Base-by-base conservation (phyloP, 768 basidiomycete genomes). In the Brasilioporus rufonigricans region DNA sequence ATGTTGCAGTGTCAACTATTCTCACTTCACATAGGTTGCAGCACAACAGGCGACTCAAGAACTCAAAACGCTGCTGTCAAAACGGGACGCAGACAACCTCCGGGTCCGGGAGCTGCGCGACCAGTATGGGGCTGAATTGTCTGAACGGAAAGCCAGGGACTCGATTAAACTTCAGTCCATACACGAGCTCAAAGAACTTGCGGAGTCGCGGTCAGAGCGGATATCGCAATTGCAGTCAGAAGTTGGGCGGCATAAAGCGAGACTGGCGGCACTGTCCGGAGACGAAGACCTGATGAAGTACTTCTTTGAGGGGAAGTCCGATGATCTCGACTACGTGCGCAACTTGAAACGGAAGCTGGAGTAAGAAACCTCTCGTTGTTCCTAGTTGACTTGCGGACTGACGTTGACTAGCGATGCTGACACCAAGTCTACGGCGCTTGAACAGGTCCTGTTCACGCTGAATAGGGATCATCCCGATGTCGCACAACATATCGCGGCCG, bases 221-320 rank as follows among this genome's bases (percentile, higher is more conserved):
- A 85, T 98, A 41, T 66, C 68, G 13, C 80, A 83, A 27, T 67
- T 96, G 24, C 75, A 83, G 57, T 87, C 87, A 2, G 93, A 98
- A 68, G 73, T 89, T 12, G 77, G 74, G 39, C 79, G 93, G 23
- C 76, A 88, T 58, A 91, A 88, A 68, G 79, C 87, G 16, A 80
- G 82, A 29, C 74, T 95, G n/a, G 93, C 90, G 19, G 91, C 91
- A 0, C 73, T 84, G 26, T 76, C 80, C 2, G 84, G 86, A 7
- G 79, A 88, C 23, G 82, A 84, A 56, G 87, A 92, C 46, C 75
- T 93, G 32, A 77, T 94, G 70, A 72, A 73, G 5, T 91, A 92
- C 67, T 79, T 95, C 59, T 73, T 85, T 50, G 76, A 76, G 43
- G 82, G 79, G 19, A 76, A 80, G 41, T 72, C 78, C 6, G 80